A percentile compares a stretch with the other conserved stretches of the same genome.
phyloP scores from a whole-genome alignment of 495 filamentous ascomycete genomes.

The Daldinia vernicosa region DNA sequence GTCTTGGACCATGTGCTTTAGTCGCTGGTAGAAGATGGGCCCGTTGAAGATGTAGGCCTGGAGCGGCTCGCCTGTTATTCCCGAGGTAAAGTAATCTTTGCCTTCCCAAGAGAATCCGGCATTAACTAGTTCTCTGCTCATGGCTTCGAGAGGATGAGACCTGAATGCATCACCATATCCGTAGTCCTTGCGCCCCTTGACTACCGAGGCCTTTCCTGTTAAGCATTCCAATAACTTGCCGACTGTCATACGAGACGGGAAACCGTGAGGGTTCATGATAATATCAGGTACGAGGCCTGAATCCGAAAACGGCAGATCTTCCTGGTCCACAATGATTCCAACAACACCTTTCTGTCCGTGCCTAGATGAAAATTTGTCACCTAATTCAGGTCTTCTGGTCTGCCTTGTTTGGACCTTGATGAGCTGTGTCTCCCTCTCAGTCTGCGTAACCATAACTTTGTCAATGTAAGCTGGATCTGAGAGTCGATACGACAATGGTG shows the following conservation, averaged over 20 bases:
- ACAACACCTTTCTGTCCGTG: constrained; percentile 99
- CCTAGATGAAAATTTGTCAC: constrained; percentile 98
- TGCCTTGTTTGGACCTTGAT: constrained; percentile 94
- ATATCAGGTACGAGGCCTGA: constrained; percentile 91
- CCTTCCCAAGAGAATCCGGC: constrained; percentile 95
- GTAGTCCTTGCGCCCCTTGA: constrained; percentile 78
- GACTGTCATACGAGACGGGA: constrained; percentile 99
- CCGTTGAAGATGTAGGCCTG: constrained; percentile 98
- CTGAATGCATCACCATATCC: constrained; percentile 94
- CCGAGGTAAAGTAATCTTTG: constrained; percentile 94
- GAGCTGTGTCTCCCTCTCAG: constrained; percentile 79
- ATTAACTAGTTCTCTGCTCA: constrained; percentile 82
- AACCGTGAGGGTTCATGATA: constrained; percentile 99
- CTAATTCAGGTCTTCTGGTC: constrained; percentile 90
- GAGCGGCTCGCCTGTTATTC: constrained; percentile 92
- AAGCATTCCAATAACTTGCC: constrained; percentile 97
- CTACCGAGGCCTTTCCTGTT: constrained; percentile 90
- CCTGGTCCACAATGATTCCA: constrained; percentile 93
- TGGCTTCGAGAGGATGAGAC: constrained; percentile 88
- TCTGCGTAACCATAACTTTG: constrained; percentile 89
- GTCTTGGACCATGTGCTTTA: constrained; percentile 99
- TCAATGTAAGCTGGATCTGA: constrained; percentile 88
- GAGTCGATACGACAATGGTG: constrained; percentile 81
- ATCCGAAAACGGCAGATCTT: constrained; percentile 97
- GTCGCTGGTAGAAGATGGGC: constrained; percentile 98